Conservation (phyloP, 352 stramenopile genomes). For the Globisporangium emineosum region DNA sequence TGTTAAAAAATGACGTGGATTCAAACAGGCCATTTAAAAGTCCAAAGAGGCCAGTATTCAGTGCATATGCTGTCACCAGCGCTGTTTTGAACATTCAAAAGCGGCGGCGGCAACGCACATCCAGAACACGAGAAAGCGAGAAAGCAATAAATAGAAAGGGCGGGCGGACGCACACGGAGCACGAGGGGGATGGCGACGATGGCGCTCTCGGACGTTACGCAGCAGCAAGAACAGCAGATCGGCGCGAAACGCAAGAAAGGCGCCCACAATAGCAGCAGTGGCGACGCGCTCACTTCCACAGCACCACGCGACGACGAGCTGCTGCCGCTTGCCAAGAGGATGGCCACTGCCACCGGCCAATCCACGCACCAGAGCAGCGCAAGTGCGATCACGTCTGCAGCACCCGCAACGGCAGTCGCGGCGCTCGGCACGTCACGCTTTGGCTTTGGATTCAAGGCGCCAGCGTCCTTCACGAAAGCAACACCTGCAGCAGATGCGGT, state of each 20-base stretch:
- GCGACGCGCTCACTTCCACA: not conserved
- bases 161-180: constrained; percentile 1
- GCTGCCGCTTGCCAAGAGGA: constrained; percentile 9
- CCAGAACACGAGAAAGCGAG: not conserved
- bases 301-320: constrained; percentile 10
- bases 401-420: not conserved
- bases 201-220: constrained; percentile 13
- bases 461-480: constrained; percentile 14
- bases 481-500: not conserved
- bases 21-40: too few relatives aligned
- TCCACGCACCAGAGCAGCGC: constrained; percentile 10
- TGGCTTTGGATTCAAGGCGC: constrained; percentile 32
- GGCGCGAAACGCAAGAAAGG: constrained; percentile 19
- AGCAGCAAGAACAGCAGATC: not conserved
- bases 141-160: constrained; percentile 14
- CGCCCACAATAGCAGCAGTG: constrained; percentile 7
- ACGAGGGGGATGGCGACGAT: constrained; percentile 1
- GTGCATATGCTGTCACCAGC: not conserved
- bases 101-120: not conserved
- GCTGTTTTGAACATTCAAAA: constrained; percentile 8
- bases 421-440: constrained; percentile 19
- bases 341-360: constrained; percentile 10
- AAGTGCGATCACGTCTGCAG: constrained; percentile 5
- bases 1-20: too few relatives aligned
- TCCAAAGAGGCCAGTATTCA: not conserved